These are phyloP conservation scores for Globisporangium apiculatum DNA, from an alignment of 352 stramenopile genomes.

Conservation along the genomic window DNA sequence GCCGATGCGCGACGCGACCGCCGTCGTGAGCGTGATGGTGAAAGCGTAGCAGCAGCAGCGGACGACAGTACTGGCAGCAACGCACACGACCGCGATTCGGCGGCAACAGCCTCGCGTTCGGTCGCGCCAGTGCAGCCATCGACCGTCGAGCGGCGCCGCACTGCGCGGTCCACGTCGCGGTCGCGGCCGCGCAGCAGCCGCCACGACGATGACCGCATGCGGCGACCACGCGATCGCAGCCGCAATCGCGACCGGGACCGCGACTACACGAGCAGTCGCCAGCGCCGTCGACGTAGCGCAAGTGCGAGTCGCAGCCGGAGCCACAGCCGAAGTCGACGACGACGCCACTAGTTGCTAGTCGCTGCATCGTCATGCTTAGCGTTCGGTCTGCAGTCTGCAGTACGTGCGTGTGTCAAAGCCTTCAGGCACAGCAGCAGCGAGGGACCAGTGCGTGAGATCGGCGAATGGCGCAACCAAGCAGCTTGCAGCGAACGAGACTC, in stretches of 20 bases:
- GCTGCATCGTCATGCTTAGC: too few species aligned
- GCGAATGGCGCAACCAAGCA: too few species aligned
- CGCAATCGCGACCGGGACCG: conserved; percentile 21
- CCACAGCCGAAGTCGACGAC: conserved; percentile 32
- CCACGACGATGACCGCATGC: conserved; percentile 6
- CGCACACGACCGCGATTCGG: not conserved
- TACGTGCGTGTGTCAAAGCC: too few species aligned
- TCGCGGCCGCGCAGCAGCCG: conserved; percentile 12
- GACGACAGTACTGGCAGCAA: not conserved
- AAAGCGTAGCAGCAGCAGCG: too few species aligned
- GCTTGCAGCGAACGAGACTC: too few species aligned
- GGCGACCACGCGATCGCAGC: conserved; percentile 6
- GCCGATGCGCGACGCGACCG: conserved; percentile 25
- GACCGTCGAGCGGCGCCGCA: conserved; percentile 1
- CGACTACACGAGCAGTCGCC: conserved; percentile 18
- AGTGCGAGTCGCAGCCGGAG: conserved; percentile 21
- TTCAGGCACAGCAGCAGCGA: too few species aligned
- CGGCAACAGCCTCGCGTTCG: not conserved
- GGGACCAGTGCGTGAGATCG: too few species aligned
- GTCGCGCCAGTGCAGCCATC: not conserved
- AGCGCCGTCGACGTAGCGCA: conserved; percentile 18
- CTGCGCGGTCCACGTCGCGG: conserved; percentile 15
- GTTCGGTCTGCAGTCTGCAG: too few species aligned
- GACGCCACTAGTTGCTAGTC: conserved; percentile 11
- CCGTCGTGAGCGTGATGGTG: conserved; percentile 9